phyloP scores from a whole-genome alignment of 441 rosid genomes.

The Biscutella laevigata region DNA sequence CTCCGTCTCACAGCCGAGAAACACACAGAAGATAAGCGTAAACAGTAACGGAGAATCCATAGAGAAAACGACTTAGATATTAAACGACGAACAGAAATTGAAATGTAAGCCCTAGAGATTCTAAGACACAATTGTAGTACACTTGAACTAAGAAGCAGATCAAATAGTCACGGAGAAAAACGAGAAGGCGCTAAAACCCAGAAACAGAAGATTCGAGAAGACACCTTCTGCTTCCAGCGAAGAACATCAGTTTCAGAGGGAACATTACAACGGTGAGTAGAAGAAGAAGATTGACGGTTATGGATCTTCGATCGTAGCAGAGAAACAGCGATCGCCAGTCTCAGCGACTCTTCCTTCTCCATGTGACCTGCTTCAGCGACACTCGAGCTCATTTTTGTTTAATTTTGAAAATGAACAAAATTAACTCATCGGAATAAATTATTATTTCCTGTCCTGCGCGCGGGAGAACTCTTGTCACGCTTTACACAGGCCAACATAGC shows the following conservation, averaged over 20 bases:
- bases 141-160: neutral
- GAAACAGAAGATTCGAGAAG: constrained; percentile 1
- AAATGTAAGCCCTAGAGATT: neutral
- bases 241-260: constrained; percentile 38
- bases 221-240: constrained; percentile 82
- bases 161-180: neutral
- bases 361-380: constrained; percentile 11
- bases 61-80: neutral
- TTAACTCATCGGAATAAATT: too few relatives aligned
- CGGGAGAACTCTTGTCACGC: too few relatives aligned
- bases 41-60: neutral
- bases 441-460: too few relatives aligned
- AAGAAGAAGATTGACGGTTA: constrained; percentile 25
- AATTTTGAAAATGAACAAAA: too few relatives aligned
- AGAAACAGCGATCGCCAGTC: constrained; percentile 66
- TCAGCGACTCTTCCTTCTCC: constrained; percentile 39
- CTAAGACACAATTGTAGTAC: neutral
- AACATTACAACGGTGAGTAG: constrained; percentile 18
- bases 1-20: neutral
- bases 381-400: constrained; percentile 27
- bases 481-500: too few relatives aligned
- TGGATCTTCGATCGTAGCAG: constrained; percentile 62
- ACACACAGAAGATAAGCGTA: neutral
- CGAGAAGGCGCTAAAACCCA: neutral
- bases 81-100: neutral